A percentile compares a stretch with the other conserved stretches of the same genome.
Conservation (phyloP, 805 yeast genomes). For the Spathaspora girioi region DNA sequence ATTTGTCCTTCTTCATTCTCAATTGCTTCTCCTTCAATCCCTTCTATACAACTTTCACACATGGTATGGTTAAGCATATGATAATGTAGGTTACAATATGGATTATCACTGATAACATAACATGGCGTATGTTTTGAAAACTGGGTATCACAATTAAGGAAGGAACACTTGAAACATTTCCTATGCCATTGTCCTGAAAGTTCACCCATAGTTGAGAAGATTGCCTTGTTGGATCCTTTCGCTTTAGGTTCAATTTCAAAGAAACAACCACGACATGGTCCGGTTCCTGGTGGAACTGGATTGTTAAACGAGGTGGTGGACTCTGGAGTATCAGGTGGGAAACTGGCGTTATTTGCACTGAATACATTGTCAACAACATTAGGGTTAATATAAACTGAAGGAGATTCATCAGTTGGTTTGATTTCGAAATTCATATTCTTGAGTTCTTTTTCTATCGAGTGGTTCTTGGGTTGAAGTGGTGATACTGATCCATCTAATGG, state of each 20-base stretch:
- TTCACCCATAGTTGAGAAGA: slow-evolving; percentile 82
- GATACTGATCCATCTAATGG: slow-evolving; percentile 2
- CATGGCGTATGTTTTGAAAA: slow-evolving; percentile 63
- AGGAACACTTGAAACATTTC: slow-evolving; percentile 71
- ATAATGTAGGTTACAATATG: slow-evolving; percentile 77
- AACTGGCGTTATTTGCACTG: background rate
- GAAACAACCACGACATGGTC: slow-evolving; percentile 79
- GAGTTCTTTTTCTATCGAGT: slow-evolving; percentile 30
- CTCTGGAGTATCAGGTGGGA: slow-evolving; percentile 2
- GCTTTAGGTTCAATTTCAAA: slow-evolving; percentile 42
- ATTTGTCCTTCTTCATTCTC: slow-evolving; percentile 69
- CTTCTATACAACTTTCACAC: slow-evolving; percentile 66
- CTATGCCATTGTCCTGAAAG: slow-evolving; percentile 94
- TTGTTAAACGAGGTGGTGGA: slow-evolving; percentile 3
- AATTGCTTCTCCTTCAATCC: slow-evolving; percentile 88
- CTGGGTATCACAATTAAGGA: slow-evolving; percentile 46
- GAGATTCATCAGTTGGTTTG: slow-evolving; percentile 6
- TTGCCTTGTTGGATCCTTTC: slow-evolving; percentile 48
- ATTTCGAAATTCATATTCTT: slow-evolving; percentile 23
- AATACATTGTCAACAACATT: background rate
- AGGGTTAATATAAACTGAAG: slow-evolving; percentile 5
- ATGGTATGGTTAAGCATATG: slow-evolving; percentile 73
- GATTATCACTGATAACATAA: slow-evolving; percentile 74
- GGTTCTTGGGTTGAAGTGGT: slow-evolving; percentile 34
- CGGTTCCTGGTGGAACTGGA: slow-evolving; percentile 57